Base-by-base conservation (phyloP, 257 asterid genomes). In the Striga asiatica region DNA sequence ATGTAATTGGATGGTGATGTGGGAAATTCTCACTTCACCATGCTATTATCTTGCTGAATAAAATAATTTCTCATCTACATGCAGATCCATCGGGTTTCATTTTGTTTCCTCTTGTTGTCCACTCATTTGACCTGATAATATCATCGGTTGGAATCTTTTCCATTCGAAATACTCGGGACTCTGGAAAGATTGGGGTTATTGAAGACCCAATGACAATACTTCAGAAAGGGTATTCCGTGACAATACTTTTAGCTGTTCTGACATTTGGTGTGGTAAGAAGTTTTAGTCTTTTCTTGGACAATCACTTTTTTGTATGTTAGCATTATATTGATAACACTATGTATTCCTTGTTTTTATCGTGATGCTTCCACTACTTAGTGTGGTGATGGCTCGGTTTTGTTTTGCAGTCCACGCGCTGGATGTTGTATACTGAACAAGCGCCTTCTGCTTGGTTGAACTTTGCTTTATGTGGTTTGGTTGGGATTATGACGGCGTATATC, bases 41-140 rank as follows among this genome's bases (percentile, higher is more conserved):
- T 50, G 21, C 28, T 60, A 37, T 20, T 29, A 23, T 34, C 50
- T 41, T 59, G 35, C 56, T 25, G 45, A 50, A 50, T n/a, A 18
- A 22, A 52, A 3, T 63, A 22, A 62, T 16, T 31, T 72, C 22
- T 51, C 53, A 54, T 58, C 68, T 65, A 11, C 62, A 18, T 74
- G 94, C 97, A 92, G 98, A 92, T 74, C 95, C 98, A 47, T 88
- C 97, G 22, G 98, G 98, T 57, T 92, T 92, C 76, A 84, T 92
- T 66, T 70, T 92, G 75, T 92, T 92, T 76, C 99, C 97, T 53
- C 97, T 92, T 5, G 99, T 92, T 59, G 93, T 92, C 66, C 99
- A 92, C 79, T 88, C 99, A 38, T 92, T 92, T 70, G 99, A 92
- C 78, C 83, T 92, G 78, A 76, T 88, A 72, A 77, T 92, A 67